These are phyloP conservation scores for Sclerotinia spermophila DNA, from an alignment of 2,329 filamentous ascomycete genomes.

Conservation along the genomic window DNA sequence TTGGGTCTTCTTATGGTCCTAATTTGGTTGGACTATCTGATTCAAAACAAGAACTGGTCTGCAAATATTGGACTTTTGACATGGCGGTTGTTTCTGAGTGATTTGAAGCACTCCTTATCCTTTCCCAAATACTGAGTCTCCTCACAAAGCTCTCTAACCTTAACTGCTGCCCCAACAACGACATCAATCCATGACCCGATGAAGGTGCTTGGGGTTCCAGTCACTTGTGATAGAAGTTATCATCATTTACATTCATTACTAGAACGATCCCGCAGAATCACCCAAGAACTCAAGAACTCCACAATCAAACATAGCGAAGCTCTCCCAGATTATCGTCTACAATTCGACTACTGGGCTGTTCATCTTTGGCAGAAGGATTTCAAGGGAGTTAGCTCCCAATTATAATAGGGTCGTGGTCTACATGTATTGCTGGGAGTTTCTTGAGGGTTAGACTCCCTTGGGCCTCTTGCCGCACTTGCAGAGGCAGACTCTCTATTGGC, in stretches of 20 bases:
- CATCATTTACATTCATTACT: slow-evolving; percentile 3
- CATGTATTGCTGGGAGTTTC: background rate
- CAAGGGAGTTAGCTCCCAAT: background rate
- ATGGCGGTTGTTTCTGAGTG: slow-evolving; percentile 3
- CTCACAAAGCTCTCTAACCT: slow-evolving; percentile 5
- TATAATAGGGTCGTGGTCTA: background rate
- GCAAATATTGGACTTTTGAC: background rate
- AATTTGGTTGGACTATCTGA: background rate
- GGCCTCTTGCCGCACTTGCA: background rate
- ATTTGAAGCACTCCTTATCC: slow-evolving; percentile 12
- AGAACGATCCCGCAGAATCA: background rate
- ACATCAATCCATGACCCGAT: background rate
- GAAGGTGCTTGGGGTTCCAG: background rate
- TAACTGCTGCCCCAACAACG: slow-evolving; percentile 5
- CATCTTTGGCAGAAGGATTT: background rate
- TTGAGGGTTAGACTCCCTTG: slow-evolving; percentile 13
- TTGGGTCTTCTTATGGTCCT: slow-evolving; percentile 13
- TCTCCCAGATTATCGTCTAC: background rate
- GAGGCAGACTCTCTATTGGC: background rate
- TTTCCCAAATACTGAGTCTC: background rate
- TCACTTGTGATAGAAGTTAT: slow-evolving; percentile 7
- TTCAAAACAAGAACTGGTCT: background rate
- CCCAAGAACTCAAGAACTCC: background rate
- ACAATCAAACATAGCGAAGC: background rate
- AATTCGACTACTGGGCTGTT: background rate